Percentiles rank a stretch among this genome's conserved stretches.
Conservation (phyloP, 768 basidiomycete genomes). For the Omphalotus guepiniiformis region DNA sequence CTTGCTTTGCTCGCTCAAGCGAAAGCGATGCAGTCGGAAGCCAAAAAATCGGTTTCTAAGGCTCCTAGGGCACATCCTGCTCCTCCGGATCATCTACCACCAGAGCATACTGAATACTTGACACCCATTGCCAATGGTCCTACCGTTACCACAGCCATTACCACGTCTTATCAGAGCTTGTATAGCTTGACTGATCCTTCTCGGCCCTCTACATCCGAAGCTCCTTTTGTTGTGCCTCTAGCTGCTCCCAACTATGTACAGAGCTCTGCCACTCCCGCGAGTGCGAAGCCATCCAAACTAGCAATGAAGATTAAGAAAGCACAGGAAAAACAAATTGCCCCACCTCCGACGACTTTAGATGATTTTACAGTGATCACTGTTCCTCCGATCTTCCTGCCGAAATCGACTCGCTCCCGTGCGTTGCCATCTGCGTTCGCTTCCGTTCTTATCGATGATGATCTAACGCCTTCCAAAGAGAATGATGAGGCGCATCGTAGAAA, state of each 20-base stretch:
- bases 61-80: conserved; percentile 14
- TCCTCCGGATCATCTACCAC: conserved; percentile 34
- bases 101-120: conserved; percentile 60
- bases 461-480: conserved; percentile 30
- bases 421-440: conserved; percentile 76
- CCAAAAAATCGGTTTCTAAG: conserved; percentile 24
- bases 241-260: conserved; percentile 14
- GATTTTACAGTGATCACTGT: conserved; percentile 33
- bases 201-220: conserved; percentile 36
- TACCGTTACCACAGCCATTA: conserved; percentile 81
- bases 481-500: conserved; percentile 20
- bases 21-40: conserved; percentile 40
- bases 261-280: conserved; percentile 22
- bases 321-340: conserved; percentile 19
- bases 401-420: conserved; percentile 56
- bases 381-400: conserved; percentile 57
- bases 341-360: conserved; percentile 31
- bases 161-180: conserved; percentile 73
- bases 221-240: conserved; percentile 42
- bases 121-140: conserved; percentile 79
- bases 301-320: conserved; percentile 54
- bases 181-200: conserved; percentile 55
- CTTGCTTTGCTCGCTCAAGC: conserved; percentile 70
- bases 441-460: conserved; percentile 55
- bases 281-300: conserved; percentile 61